Conservation (phyloP, 352 stramenopile genomes). For the Globisporangium echinulatum region DNA sequence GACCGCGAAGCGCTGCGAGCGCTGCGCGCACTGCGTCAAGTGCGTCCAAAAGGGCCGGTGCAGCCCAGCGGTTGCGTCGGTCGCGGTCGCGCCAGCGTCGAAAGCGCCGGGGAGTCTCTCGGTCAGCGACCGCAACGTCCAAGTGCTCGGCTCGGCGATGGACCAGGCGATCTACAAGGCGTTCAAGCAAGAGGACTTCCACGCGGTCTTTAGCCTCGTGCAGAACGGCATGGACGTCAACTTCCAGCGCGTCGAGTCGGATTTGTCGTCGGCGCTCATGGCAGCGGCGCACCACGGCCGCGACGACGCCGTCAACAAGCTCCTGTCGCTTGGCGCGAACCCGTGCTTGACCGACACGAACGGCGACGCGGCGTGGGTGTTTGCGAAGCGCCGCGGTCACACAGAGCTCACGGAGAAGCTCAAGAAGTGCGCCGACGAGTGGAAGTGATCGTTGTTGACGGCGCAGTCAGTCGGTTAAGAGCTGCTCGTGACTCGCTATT, state of each 20-base stretch:
- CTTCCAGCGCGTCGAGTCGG: constrained; percentile 76
- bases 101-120: constrained; percentile 30
- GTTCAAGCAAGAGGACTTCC: constrained; percentile 71
- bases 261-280: constrained; percentile 70
- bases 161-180: constrained; percentile 78
- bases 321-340: constrained; percentile 61
- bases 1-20: constrained; percentile 65
- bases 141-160: constrained; percentile 79
- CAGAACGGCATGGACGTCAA: constrained; percentile 84
- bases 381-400: constrained; percentile 64
- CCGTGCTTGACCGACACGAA: constrained; percentile 46
- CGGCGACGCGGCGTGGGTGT: constrained; percentile 55
- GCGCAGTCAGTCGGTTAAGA: no score
- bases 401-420: constrained; percentile 59
- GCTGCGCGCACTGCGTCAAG: constrained; percentile 65
- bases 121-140: constrained; percentile 63
- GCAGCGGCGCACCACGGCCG: constrained; percentile 73
- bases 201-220: constrained; percentile 75
- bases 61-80: constrained; percentile 15
- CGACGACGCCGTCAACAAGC: constrained; percentile 58
- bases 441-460: constrained; percentile 14
- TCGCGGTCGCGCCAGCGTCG: background rate
- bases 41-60: constrained; percentile 67
- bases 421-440: constrained; percentile 62
- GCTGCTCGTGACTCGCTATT: background rate